Evolutionary conservation across 306 rosid genomes (phyloP), one percentile per base, ranked within the genome.

Genomic region (Gillenia trifoliata): DNA sequence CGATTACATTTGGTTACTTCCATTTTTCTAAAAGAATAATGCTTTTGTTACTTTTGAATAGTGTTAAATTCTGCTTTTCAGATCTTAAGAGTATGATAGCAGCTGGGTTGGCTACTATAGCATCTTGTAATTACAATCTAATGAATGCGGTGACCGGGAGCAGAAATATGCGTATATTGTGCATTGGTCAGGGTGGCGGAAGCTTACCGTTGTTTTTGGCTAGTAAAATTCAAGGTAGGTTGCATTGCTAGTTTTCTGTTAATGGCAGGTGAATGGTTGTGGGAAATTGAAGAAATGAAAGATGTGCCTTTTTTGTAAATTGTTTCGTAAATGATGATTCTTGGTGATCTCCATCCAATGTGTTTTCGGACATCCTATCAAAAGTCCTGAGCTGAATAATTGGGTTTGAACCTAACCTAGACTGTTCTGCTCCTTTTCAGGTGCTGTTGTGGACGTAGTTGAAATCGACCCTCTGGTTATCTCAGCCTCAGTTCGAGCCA

Each of bases 181-280:
- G 97, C 85, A 89, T 94, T 20, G 98, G 97, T 29, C 97, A 94
- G 73, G 98, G 98, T 72, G 98, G 98, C 31, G 98, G 98, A 70
- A 90, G 97, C 82, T 83, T 91, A 72, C 96, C 98, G 9, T 82
- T 94, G 70, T 91, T 91, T 82, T 77, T 91, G 85, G 95, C 97
- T 28, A 89, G 94, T 82, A 86, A 81, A 82, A 85, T 94, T 77
- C 91, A 81, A 88, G 98, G 98, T 90, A 66, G 69, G 81, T 62
- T 56, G 36, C 55, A 38, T 36, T 71, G 56, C 65, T 22, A 33
- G 45, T 33, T 55, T 15, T 12, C 25, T 54, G 34, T 54, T 55
- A 55, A 55, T 64, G 28, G 15, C n/a, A 30, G 10, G 20, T 45
- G 20, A 45, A 45, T 45, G 52, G 52, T 45, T 45, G 52, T 0